Evolutionary conservation across 2,329 filamentous ascomycete genomes (phyloP).

Genomic region (Fusarium aywerte): DNA sequence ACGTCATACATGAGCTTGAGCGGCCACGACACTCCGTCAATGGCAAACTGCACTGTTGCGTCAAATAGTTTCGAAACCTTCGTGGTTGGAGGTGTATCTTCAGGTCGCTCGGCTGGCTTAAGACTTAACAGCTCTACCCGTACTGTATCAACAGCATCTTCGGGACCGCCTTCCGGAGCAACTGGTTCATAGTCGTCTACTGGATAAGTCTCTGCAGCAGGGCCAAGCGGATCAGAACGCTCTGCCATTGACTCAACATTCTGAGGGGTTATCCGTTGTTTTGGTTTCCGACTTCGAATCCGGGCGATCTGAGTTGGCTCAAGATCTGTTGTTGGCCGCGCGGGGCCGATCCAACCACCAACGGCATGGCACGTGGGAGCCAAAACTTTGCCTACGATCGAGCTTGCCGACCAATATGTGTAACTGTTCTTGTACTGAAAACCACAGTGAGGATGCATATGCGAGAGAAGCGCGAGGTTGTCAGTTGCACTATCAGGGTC

Average conservation of each 20-base stretch:
- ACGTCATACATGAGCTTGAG: slow-evolving; percentile 72
- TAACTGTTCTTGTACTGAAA: slow-evolving; percentile 80
- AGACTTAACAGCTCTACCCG: slow-evolving; percentile 76
- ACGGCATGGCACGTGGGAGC: slow-evolving; percentile 76
- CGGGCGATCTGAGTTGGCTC: slow-evolving; percentile 75
- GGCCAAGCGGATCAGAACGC: slow-evolving; percentile 75
- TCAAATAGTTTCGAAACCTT: slow-evolving; percentile 64
- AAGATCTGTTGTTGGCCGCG: slow-evolving; percentile 73
- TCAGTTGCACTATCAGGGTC: slow-evolving; percentile 75
- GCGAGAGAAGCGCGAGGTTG: slow-evolving; percentile 72
- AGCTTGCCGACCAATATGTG: slow-evolving; percentile 79
- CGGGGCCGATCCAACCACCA: slow-evolving; percentile 80
- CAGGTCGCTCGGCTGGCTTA: slow-evolving; percentile 54
- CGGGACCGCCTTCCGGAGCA: slow-evolving; percentile 62
- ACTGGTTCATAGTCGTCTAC: slow-evolving; percentile 74
- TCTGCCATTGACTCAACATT: slow-evolving; percentile 74
- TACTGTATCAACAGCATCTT: slow-evolving; percentile 71
- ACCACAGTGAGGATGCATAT: slow-evolving; percentile 74
- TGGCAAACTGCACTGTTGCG: slow-evolving; percentile 71
- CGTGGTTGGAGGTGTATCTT: slow-evolving; percentile 36
- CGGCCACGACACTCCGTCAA: slow-evolving; percentile 71
- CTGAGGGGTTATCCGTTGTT: slow-evolving; percentile 64
- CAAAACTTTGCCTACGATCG: slow-evolving; percentile 80
- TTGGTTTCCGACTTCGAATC: slow-evolving; percentile 69
- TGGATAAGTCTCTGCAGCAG: slow-evolving; percentile 69